Percentiles rank a stretch among this genome's conserved stretches.
These are phyloP conservation scores for Trichoderma sp. DNA, from an alignment of 2,329 filamentous ascomycete genomes.

Conservation along the genomic window DNA sequence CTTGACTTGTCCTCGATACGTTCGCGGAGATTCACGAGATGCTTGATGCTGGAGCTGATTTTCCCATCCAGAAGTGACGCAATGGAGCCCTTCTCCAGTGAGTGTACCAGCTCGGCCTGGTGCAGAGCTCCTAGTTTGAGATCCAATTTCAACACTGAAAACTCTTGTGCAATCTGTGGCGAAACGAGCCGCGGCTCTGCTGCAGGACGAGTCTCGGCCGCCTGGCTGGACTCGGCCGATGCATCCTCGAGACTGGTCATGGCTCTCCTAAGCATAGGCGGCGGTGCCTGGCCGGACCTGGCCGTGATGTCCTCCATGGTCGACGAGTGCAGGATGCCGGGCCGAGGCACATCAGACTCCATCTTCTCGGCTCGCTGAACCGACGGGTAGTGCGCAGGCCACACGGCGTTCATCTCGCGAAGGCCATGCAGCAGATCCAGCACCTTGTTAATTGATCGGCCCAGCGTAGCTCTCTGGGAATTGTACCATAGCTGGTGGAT, in stretches of 20 bases:
- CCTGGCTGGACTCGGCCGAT: constrained; percentile 69
- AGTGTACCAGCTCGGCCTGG: constrained; percentile 90
- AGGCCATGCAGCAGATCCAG: constrained; percentile 80
- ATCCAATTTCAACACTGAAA: constrained; percentile 92
- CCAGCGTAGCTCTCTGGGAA: constrained; percentile 82
- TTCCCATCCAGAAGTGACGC: constrained; percentile 90
- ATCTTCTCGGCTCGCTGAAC: constrained; percentile 61
- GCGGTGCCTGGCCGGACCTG: constrained; percentile 42
- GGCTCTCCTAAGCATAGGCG: constrained; percentile 61
- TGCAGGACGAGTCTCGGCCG: constrained; percentile 58
- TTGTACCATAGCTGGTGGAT: constrained; percentile 95
- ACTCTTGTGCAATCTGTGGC: constrained; percentile 91
- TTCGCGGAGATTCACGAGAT: constrained; percentile 81
- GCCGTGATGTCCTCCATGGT: constrained; percentile 49
- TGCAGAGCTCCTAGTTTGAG: constrained; percentile 83
- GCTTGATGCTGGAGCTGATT: constrained; percentile 89
- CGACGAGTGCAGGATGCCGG: constrained; percentile 63
- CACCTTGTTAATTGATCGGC: constrained; percentile 80
- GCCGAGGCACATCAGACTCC: constrained; percentile 52
- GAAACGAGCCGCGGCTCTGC: constrained; percentile 82
- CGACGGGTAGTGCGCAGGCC: constrained; percentile 94
- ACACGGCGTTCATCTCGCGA: constrained; percentile 84
- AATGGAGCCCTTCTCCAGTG: constrained; percentile 86
- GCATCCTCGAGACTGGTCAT: constrained; percentile 54
- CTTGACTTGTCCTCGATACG: constrained; percentile 96